These are phyloP conservation scores for Candida sanyiensis DNA, from an alignment of 805 yeast species.

Conservation along the genomic window DNA sequence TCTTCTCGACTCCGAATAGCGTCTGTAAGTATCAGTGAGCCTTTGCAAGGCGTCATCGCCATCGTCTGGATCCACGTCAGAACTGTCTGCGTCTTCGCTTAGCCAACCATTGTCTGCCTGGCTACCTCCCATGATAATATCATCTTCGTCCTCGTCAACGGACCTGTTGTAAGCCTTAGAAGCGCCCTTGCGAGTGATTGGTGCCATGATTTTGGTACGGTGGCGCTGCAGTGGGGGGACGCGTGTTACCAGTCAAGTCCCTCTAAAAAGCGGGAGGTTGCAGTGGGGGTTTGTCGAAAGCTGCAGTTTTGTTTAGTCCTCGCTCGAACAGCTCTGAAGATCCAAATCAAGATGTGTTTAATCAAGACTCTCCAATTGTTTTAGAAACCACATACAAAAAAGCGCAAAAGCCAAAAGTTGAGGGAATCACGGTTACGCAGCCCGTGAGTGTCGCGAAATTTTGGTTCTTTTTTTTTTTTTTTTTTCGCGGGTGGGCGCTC, in stretches of 20 bases:
- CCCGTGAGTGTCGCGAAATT: too few species aligned
- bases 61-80: conserved; percentile 15
- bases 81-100: conserved; percentile 9
- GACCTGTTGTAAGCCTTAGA: not conserved
- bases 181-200: conserved; percentile 3
- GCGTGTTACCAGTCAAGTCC: not conserved
- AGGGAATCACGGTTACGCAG: too few species aligned
- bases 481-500: not conserved
- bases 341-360: too few species aligned
- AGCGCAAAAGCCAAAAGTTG: not conserved
- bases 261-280: not conserved
- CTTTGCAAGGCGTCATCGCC: conserved; percentile 31
- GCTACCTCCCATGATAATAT: conserved; percentile 8
- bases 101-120: conserved; percentile 24
- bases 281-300: too few species aligned
- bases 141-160: conserved; percentile 6
- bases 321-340: too few species aligned
- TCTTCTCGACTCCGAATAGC: conserved; percentile 26
- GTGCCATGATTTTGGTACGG: conserved; percentile 5
- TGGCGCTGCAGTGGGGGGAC: too few species aligned
- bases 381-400: too few species aligned
- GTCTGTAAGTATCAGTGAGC: conserved; percentile 36
- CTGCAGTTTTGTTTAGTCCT: too few species aligned
- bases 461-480: not conserved
- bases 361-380: too few species aligned